phyloP scores from a whole-genome alignment of 139 green algal species.

The Prasinococcaceae sp. region DNA sequence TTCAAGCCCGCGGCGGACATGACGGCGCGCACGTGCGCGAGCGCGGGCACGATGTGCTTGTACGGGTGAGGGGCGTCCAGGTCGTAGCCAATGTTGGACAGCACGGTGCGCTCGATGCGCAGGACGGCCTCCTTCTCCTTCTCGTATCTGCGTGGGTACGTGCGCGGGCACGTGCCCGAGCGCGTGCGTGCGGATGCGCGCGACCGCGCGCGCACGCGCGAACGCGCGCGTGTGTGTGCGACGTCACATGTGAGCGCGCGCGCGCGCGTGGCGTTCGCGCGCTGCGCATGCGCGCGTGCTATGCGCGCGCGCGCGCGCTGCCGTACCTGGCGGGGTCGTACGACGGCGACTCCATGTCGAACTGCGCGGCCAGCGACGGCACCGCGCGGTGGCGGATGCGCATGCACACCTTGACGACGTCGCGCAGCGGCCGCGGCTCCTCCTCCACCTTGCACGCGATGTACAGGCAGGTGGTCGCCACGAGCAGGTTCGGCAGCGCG shows the following conservation, averaged over 20 bases:
- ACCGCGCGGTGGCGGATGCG: slow-evolving; percentile 7
- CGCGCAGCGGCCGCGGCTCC: slow-evolving; percentile 42
- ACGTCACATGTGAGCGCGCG: too few relatives aligned
- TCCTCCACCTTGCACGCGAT: slow-evolving; percentile 77
- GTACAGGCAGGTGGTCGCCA: slow-evolving; percentile 67
- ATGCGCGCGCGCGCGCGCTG: too few relatives aligned
- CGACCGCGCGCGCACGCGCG: too few relatives aligned
- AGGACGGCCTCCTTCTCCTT: background rate
- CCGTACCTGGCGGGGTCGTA: background rate
- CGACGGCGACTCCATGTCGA: background rate
- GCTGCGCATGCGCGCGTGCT: too few relatives aligned
- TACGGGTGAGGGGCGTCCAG: background rate
- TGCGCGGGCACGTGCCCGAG: too few relatives aligned
- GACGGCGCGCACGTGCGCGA: background rate
- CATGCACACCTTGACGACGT: slow-evolving; percentile 34
- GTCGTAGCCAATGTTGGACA: background rate
- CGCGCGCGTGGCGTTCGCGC: too few relatives aligned
- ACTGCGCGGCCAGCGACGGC: background rate
- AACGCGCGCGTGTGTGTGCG: too few relatives aligned
- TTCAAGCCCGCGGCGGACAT: background rate
- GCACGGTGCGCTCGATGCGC: background rate
- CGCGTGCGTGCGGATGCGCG: too few relatives aligned
- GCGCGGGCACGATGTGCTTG: background rate
- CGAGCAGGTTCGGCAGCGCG: too few relatives aligned
- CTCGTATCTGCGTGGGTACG: background rate